Percentiles rank a stretch among this genome's conserved stretches.
Conservation (phyloP, 139 green algal genomes). For the Eudorina sp. region DNA sequence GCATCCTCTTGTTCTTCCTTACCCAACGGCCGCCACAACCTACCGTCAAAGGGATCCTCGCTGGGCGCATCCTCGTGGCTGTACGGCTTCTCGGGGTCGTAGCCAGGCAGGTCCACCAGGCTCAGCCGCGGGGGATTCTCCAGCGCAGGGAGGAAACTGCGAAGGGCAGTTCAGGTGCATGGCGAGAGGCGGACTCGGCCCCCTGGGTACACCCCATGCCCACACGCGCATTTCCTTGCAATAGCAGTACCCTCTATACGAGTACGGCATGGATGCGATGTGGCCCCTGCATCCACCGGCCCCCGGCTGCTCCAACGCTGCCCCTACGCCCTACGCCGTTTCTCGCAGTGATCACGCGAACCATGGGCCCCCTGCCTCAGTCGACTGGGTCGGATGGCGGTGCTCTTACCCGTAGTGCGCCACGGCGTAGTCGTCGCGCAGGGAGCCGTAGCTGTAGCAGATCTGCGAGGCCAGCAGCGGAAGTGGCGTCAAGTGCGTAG, state of each 20-base stretch:
- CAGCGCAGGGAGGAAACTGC: conserved; percentile 41
- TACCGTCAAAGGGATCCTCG: conserved; percentile 34
- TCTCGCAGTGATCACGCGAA: too few relatives aligned
- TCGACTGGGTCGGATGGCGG: too few relatives aligned
- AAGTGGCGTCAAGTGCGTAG: not conserved
- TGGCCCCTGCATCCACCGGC: too few relatives aligned
- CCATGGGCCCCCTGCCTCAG: too few relatives aligned
- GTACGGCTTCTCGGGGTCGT: not conserved
- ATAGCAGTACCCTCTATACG: too few relatives aligned
- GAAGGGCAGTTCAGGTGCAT: too few relatives aligned
- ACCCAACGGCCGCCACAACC: too few relatives aligned
- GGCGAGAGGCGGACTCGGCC: too few relatives aligned
- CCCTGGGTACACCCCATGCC: not conserved
- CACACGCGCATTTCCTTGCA: not conserved
- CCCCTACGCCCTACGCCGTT: too few relatives aligned
- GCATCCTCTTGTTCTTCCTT: too few relatives aligned
- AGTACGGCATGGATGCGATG: too few relatives aligned
- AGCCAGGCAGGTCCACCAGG: conserved; percentile 33
- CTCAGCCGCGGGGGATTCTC: conserved; percentile 34
- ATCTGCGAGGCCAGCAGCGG: not conserved
- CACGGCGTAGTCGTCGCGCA: conserved; percentile 46
- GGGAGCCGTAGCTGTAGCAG: conserved; percentile 41
- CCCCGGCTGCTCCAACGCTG: too few relatives aligned
- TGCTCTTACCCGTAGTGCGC: conserved; percentile 44
- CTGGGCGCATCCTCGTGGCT: conserved; percentile 19